Evolutionary conservation across 1,284 basidiomycete species (phyloP).

Genomic region (Ustilago shanxiensis): DNA sequence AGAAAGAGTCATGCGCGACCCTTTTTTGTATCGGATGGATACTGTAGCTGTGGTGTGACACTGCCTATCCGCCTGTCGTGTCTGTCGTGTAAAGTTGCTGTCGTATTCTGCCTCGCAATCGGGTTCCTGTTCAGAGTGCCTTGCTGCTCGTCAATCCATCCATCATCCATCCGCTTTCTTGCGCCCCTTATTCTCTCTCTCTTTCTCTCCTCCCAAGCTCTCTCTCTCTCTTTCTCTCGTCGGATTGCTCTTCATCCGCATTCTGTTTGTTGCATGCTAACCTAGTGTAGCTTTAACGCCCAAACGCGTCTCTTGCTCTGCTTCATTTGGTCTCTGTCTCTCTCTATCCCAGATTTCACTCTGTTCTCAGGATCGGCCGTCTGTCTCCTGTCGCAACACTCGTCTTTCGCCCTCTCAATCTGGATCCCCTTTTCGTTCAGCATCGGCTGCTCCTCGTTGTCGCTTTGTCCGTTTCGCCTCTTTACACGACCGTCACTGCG

Average conservation of each 20-base stretch:
- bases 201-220: neutral
- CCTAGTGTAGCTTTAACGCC: neutral
- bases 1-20: neutral
- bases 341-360: too few species aligned
- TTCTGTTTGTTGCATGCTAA: neutral
- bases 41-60: neutral
- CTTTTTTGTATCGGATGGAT: neutral
- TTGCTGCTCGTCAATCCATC: neutral
- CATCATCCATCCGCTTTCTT: neutral
- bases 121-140: neutral
- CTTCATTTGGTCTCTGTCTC: too few species aligned
- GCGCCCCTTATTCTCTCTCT: neutral
- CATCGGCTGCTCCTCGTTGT: neutral
- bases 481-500: conserved; percentile 1
- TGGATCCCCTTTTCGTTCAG: neutral
- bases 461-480: neutral
- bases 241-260: neutral
- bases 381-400: neutral
- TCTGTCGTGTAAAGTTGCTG: conserved; percentile 2
- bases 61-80: neutral
- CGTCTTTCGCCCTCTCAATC: neutral
- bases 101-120: conserved; percentile 3
- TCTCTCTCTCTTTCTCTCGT: neutral
- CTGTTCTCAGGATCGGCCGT: conserved; percentile 2
- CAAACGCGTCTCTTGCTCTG: neutral